phyloP scores from a whole-genome alignment of 495 filamentous ascomycete species.

The Tuber borchii region DNA sequence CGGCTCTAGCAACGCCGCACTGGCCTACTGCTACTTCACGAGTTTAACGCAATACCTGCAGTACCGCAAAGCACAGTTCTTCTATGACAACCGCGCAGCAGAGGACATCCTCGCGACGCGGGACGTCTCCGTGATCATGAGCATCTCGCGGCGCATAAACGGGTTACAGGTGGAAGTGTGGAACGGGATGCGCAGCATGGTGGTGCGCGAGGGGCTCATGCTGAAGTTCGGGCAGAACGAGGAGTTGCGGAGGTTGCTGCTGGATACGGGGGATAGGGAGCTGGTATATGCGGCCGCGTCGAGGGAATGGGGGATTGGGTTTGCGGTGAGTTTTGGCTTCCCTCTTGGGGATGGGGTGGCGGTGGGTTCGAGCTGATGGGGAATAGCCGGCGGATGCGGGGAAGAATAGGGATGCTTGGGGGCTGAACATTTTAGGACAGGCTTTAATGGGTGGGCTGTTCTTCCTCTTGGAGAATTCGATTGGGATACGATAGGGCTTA shows the following conservation, averaged over 20 bases:
- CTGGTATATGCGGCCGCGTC: not conserved
- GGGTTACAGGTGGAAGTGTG: not conserved
- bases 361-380: not conserved
- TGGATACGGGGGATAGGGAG: slow-evolving; percentile 2
- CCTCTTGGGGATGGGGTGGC: not conserved
- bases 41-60: not conserved
- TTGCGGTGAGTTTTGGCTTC: not conserved
- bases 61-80: not conserved
- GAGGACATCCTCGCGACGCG: slow-evolving; percentile 1
- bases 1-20: not conserved
- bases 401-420: slow-evolving; percentile 52
- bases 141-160: not conserved
- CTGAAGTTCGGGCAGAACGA: slow-evolving; percentile 3
- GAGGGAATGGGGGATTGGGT: not conserved
- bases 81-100: not conserved
- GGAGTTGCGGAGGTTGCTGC: slow-evolving; percentile 1
- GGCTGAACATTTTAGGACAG: slow-evolving; percentile 62
- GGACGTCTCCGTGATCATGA: not conserved
- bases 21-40: not conserved
- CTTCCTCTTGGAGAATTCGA: not conserved
- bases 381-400: not conserved
- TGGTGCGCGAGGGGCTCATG: not conserved
- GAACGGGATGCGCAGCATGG: not conserved
- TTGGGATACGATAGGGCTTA: not conserved
- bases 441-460: slow-evolving; percentile 37